Conservation (phyloP, 306 rosid genomes). For the Cyclanthera cordifolia region DNA sequence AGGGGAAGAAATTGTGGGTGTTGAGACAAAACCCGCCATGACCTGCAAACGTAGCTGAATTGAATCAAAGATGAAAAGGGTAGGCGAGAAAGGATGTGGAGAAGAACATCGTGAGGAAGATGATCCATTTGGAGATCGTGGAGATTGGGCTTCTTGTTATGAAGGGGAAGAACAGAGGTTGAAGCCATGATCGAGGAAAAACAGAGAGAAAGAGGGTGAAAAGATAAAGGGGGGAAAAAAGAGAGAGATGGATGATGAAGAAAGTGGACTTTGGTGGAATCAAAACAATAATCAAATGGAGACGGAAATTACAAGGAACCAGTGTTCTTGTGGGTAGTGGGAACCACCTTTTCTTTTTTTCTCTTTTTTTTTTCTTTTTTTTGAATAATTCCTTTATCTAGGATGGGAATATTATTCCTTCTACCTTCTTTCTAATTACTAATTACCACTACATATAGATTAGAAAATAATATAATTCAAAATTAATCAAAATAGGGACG, state of each 20-base stretch:
- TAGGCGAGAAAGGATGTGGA: slow-evolving; percentile 18
- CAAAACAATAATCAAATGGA: slow-evolving; percentile 1
- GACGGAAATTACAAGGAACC: slow-evolving; percentile 25
- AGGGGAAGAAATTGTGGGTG: slow-evolving; percentile 5
- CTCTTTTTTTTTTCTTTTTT: neutral
- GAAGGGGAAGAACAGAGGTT: neutral
- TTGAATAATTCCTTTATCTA: slow-evolving; percentile 9
- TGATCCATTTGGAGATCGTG: slow-evolving; percentile 9
- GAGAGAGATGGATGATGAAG: neutral
- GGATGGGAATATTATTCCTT: neutral
- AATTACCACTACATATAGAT: no score
- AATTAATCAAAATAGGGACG: no score
- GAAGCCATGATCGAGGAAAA: slow-evolving; percentile 14
- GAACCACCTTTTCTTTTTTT: slow-evolving; percentile 8
- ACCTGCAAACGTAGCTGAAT: slow-evolving; percentile 21
- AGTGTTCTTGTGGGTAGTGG: slow-evolving; percentile 5
- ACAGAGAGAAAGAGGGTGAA: neutral
- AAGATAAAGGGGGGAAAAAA: neutral
- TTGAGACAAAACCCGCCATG: slow-evolving; percentile 19
- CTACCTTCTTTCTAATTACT: neutral
- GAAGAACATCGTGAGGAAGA: slow-evolving; percentile 18
- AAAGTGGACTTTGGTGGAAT: slow-evolving; percentile 5
- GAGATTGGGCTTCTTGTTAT: slow-evolving; percentile 13
- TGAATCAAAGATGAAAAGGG: slow-evolving; percentile 27
- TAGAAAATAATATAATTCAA: no score